Base-by-base conservation (phyloP, 1,284 basidiomycete genomes). In the Malassezia psittaci region DNA sequence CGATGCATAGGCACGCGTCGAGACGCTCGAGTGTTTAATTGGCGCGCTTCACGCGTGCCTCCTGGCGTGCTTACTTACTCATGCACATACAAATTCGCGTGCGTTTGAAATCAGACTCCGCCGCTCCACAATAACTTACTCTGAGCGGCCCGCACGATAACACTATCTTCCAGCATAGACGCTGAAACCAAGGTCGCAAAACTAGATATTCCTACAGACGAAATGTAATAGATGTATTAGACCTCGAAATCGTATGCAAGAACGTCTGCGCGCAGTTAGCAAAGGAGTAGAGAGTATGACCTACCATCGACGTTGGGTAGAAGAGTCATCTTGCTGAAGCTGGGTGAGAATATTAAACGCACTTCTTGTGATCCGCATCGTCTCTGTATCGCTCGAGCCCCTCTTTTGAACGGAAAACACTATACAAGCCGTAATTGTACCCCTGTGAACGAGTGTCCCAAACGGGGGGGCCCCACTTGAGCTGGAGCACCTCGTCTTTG, bases 341-440 rank as follows among this genome's bases (percentile, higher is more conserved):
- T 68, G 52, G 38, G 6, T 21, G 51, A 51, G 35, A 6, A 16
- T 16, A 34, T 2, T 36, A 45, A 4, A 68, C 67, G 52, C 51
- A 69, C 67, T 67, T 62, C n/a, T 59, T 61, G 59, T 69, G 67
- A 40, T 67, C 67, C n/a, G 64, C 62, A 37, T 69, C 67, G 29
- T 66, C 67, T 36, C 62, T 60, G 53, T 69, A 69, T 11, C 58
- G 59, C 55, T 64, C 64, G 37, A 67, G 65, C 42, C 62, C 62
- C 36, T 63, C 62, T 11, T 57, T 54, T 24, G 57, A 59, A 19
- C 52, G 62, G 51, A 69, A 69, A 4, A 61, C 57, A 10, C 59
- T 55, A 61, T 69, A 69, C 13, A 69, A 61, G 36, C 67, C 67
- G 57, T 59, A 69, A 55, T 69, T 66, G 58, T 62, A 69, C 46